Evolutionary conservation across 2,329 filamentous ascomycete genomes (phyloP).

Genomic region (Verticillium albo-atrum): DNA sequence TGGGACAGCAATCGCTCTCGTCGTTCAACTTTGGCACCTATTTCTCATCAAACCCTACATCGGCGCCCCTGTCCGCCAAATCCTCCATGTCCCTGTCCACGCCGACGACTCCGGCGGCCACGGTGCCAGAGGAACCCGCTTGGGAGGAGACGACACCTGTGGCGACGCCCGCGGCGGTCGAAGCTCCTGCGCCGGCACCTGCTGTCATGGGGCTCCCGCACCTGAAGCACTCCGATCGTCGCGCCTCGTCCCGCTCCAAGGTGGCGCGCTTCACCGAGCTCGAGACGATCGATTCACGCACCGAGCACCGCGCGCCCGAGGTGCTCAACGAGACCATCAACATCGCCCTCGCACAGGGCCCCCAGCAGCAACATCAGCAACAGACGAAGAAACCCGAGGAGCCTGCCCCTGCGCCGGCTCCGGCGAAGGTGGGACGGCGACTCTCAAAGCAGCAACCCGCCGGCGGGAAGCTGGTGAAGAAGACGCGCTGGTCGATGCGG

Average conservation of each 20-base stretch:
- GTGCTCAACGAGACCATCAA: slow-evolving; percentile 6
- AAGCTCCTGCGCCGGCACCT: not conserved
- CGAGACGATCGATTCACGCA: slow-evolving; percentile 23
- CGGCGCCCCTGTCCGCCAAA: slow-evolving; percentile 7
- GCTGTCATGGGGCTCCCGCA: slow-evolving; percentile 28
- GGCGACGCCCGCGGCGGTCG: not conserved
- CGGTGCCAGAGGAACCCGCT: slow-evolving; percentile 1
- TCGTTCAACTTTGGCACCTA: slow-evolving; percentile 10
- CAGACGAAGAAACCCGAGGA: slow-evolving; percentile 4
- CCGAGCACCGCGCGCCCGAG: slow-evolving; percentile 14
- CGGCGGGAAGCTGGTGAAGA: slow-evolving; percentile 21
- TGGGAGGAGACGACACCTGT: not conserved
- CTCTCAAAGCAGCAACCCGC: slow-evolving; percentile 22
- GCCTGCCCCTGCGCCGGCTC: not conserved
- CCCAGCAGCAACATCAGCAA: no score
- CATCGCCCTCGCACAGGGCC: not conserved
- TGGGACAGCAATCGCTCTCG: slow-evolving; percentile 5
- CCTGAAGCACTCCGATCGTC: slow-evolving; percentile 26
- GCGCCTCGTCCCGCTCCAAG: slow-evolving; percentile 9
- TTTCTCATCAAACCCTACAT: slow-evolving; percentile 7
- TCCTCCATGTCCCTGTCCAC: slow-evolving; percentile 10
- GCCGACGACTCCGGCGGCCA: slow-evolving; percentile 8
- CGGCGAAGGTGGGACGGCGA: slow-evolving; percentile 16
- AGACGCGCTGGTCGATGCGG: slow-evolving; percentile 23
- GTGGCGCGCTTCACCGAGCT: slow-evolving; percentile 23